Conservation (phyloP, 139 green algal species). For the Pleodorina starrii region DNA sequence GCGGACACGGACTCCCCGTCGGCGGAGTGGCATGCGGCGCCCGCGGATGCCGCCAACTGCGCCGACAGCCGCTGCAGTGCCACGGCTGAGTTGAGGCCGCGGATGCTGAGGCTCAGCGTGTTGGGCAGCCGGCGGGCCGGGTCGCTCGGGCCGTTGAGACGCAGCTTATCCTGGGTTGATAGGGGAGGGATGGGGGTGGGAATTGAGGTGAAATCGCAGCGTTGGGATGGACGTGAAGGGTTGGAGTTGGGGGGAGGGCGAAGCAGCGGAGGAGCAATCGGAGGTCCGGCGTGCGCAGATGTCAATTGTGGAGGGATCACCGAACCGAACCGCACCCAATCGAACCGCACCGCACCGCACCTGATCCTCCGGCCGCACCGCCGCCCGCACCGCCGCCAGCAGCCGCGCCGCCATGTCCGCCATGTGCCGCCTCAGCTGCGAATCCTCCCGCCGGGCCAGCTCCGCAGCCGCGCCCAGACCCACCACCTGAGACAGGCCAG, state of each 20-base stretch:
- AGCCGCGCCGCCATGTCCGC: conserved; percentile 67
- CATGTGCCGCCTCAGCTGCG: conserved; percentile 64
- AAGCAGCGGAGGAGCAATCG: too few species aligned
- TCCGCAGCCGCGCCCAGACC: conserved; percentile 82
- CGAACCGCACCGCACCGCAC: too few species aligned
- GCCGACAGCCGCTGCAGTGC: conserved; percentile 61
- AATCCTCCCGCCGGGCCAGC: conserved; percentile 64
- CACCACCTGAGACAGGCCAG: conserved; percentile 39
- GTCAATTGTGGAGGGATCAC: too few species aligned
- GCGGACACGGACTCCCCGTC: conserved; percentile 51
- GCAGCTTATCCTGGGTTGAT: conserved; percentile 41
- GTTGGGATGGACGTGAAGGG: too few species aligned
- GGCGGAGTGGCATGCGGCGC: conserved; percentile 81
- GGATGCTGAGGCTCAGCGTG: conserved; percentile 85
- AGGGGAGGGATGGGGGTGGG: too few species aligned
- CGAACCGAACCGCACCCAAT: too few species aligned
- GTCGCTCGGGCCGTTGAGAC: conserved; percentile 76
- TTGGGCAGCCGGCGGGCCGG: conserved; percentile 76
- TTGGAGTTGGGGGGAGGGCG: too few species aligned
- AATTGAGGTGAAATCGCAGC: too few species aligned
- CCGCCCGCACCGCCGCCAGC: conserved; percentile 53
- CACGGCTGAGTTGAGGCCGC: conserved; percentile 61
- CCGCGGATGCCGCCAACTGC: conserved; percentile 78
- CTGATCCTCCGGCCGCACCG: conserved; percentile 14
- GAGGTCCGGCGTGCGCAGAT: too few species aligned